Conservation (phyloP, 805 yeast genomes). For the Pichia occidentalis region DNA sequence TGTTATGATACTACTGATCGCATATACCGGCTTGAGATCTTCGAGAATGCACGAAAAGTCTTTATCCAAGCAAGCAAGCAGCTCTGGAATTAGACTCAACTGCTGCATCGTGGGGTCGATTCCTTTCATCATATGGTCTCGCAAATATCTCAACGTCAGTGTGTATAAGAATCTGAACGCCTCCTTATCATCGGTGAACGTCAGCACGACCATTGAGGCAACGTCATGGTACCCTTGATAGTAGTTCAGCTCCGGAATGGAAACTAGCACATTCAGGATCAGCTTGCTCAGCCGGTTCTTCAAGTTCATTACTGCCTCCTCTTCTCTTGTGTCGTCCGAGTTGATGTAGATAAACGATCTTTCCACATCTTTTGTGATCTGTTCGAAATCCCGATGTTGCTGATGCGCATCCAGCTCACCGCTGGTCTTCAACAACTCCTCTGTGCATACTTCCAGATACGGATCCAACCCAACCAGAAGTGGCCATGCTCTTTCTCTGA, state of each 20-base stretch:
- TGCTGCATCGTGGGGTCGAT: slow-evolving; percentile 63
- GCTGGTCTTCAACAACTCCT: slow-evolving; percentile 19
- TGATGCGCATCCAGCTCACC: slow-evolving; percentile 33
- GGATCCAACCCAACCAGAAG: slow-evolving; percentile 27
- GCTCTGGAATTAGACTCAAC: slow-evolving; percentile 55
- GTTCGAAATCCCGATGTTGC: slow-evolving; percentile 73
- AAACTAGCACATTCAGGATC: slow-evolving; percentile 50
- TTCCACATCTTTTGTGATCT: slow-evolving; percentile 70
- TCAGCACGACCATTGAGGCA: slow-evolving; percentile 56
- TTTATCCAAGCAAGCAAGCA: slow-evolving; percentile 46
- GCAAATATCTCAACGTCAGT: slow-evolving; percentile 53
- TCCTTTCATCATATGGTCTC: slow-evolving; percentile 81
- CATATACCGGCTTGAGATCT: slow-evolving; percentile 50
- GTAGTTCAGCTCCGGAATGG: slow-evolving; percentile 58
- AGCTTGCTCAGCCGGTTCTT: slow-evolving; percentile 37
- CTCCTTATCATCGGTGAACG: slow-evolving; percentile 35
- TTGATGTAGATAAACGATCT: slow-evolving; percentile 61
- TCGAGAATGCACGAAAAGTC: slow-evolving; percentile 36
- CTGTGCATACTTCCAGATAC: background rate
- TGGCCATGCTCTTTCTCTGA: slow-evolving; percentile 48
- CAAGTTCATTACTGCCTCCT: slow-evolving; percentile 22
- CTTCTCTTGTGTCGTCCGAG: slow-evolving; percentile 24
- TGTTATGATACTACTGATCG: slow-evolving; percentile 73
- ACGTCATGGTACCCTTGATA: slow-evolving; percentile 95
- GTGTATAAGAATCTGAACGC: slow-evolving; percentile 42